These are phyloP conservation scores for Citrullus amarus DNA, from an alignment of 306 rosid species.

Conservation along the genomic window DNA sequence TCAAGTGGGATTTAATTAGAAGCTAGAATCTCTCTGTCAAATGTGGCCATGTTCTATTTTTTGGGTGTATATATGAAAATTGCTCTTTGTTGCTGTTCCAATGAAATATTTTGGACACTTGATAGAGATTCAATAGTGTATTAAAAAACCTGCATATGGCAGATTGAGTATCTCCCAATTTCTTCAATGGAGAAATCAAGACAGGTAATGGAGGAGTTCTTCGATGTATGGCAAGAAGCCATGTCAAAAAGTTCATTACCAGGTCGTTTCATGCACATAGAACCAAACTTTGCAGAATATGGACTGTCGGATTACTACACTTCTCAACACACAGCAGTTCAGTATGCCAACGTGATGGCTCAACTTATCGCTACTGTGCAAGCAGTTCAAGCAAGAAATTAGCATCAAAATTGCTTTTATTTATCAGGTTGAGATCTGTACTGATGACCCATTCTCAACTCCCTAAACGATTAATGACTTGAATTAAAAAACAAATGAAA, in stretches of 20 bases:
- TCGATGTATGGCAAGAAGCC: constrained; percentile 56
- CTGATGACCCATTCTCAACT: too few species aligned
- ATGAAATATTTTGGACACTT: not conserved
- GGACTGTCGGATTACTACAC: constrained; percentile 63
- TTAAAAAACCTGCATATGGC: not conserved
- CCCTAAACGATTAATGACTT: too few species aligned
- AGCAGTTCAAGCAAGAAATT: constrained; percentile 42
- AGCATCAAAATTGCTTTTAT: not conserved
- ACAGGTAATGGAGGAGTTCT: constrained; percentile 70
- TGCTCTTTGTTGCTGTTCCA: not conserved
- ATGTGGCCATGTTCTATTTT: not conserved
- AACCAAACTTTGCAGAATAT: constrained; percentile 58
- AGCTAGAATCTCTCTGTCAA: not conserved
- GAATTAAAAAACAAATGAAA: too few species aligned
- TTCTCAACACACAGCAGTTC: constrained; percentile 78
- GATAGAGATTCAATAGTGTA: not conserved
- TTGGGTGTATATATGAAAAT: not conserved
- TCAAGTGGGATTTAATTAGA: not conserved
- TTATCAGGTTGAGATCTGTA: not conserved
- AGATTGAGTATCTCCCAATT: constrained; percentile 81
- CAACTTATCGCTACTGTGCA: constrained; percentile 62
- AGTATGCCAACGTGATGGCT: constrained; percentile 65
- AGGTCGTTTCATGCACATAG: constrained; percentile 72
- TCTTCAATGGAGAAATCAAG: constrained; percentile 67
- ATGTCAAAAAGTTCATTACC: constrained; percentile 70